These are phyloP conservation scores for Pleurotus ostreatus DNA, from an alignment of 768 basidiomycete species.

Conservation along the genomic window DNA sequence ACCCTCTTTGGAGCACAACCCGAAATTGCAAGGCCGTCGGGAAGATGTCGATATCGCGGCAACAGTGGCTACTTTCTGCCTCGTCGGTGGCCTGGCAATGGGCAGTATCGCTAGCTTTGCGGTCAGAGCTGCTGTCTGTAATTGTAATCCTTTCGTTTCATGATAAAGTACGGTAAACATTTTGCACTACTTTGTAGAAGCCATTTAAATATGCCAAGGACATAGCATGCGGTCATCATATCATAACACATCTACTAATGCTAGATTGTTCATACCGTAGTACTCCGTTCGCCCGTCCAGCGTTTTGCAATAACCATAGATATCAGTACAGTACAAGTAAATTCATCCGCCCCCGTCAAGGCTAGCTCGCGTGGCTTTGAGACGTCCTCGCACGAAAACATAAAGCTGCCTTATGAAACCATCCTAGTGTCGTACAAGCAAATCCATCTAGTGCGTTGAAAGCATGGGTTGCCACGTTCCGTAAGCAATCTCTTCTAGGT, in stretches of 20 bases:
- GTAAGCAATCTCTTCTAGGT: slow-evolving; percentile 63
- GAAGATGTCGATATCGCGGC: slow-evolving; percentile 87
- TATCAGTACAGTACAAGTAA: background rate
- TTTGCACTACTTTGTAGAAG: no score
- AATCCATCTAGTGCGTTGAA: slow-evolving; percentile 31
- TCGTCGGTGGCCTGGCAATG: slow-evolving; percentile 69
- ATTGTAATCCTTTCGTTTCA: slow-evolving; percentile 66
- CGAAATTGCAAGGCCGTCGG: slow-evolving; percentile 56
- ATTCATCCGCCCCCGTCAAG: no score
- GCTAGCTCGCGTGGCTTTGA: no score
- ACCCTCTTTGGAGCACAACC: slow-evolving; percentile 78
- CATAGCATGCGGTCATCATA: background rate
- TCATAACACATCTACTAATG: background rate
- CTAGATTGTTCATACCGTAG: background rate
- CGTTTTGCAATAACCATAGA: background rate
- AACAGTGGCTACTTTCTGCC: slow-evolving; percentile 72
- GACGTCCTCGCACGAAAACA: background rate
- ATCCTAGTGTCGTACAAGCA: background rate
- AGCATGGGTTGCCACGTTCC: slow-evolving; percentile 76
- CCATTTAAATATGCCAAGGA: no score
- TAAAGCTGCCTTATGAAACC: background rate
- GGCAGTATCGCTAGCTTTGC: slow-evolving; percentile 84
- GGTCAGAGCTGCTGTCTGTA: slow-evolving; percentile 63
- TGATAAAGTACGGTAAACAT: background rate
- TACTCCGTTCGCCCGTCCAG: background rate